phyloP scores from a whole-genome alignment of 257 asterid genomes.

The Gentiana dahurica region DNA sequence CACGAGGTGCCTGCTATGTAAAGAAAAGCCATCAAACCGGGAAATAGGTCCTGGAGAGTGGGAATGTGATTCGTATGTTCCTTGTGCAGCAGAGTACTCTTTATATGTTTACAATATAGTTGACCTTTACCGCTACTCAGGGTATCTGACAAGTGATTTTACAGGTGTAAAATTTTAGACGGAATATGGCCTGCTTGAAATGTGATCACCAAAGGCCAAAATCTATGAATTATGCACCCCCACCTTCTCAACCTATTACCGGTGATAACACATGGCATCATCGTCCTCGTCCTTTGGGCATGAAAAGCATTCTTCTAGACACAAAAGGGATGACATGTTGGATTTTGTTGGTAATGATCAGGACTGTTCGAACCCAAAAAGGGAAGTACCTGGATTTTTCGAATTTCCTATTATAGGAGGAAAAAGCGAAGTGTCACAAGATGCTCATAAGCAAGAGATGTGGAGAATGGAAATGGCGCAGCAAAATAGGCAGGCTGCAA shows the following conservation, averaged over 20 bases:
- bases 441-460: slow-evolving; percentile 32
- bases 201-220: slow-evolving; percentile 77
- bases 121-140: too few relatives aligned
- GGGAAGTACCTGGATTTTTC: slow-evolving; percentile 17
- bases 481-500: slow-evolving; percentile 18
- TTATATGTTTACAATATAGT: too few relatives aligned
- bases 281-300: slow-evolving; percentile 26
- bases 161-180: slow-evolving; percentile 86
- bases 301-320: slow-evolving; percentile 16
- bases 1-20: slow-evolving; percentile 63
- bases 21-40: slow-evolving; percentile 78
- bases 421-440: slow-evolving; percentile 49
- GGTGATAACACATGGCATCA: slow-evolving; percentile 14
- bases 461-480: slow-evolving; percentile 47
- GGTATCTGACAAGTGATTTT: slow-evolving; percentile 6
- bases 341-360: slow-evolving; percentile 31
- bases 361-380: slow-evolving; percentile 16
- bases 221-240: slow-evolving; percentile 21
- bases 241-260: slow-evolving; percentile 16
- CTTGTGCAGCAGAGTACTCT: not conserved
- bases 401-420: slow-evolving; percentile 81
- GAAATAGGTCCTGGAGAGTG: slow-evolving; percentile 78
- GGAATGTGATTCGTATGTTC: slow-evolving; percentile 95
- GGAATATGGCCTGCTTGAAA: slow-evolving; percentile 82
- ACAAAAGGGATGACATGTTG: slow-evolving; percentile 13